Evolutionary conservation across 192 early-diverging fungal genomes (phyloP).

Genomic region (Backusella psychrophila): DNA sequence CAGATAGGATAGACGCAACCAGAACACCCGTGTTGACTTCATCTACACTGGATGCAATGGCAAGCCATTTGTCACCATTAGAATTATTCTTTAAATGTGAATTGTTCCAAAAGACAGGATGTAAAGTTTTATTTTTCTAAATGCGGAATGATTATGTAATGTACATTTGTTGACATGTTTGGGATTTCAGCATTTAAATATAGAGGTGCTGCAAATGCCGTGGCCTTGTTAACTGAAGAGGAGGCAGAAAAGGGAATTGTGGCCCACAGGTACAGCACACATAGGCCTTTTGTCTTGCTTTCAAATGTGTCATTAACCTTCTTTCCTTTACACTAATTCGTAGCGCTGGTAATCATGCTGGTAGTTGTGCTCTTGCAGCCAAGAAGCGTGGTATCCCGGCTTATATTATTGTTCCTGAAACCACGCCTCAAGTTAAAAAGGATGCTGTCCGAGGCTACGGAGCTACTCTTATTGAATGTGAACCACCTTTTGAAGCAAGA

Average conservation of each 20-base stretch:
- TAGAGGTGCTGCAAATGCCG: conserved; percentile 55
- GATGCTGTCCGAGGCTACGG: conserved; percentile 53
- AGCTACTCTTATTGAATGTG: conserved; percentile 50
- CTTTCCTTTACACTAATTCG: background rate
- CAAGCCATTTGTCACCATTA: background rate
- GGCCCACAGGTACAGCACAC: conserved; percentile 34
- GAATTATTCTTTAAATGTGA: conserved; percentile 56
- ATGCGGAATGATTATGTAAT: background rate
- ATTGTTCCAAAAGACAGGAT: conserved; percentile 44
- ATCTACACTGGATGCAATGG: conserved; percentile 32
- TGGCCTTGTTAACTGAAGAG: conserved; percentile 24
- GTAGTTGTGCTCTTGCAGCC: conserved; percentile 55
- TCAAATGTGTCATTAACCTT: background rate
- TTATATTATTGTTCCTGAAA: conserved; percentile 49
- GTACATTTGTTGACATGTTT: background rate
- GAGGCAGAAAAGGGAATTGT: conserved; percentile 39
- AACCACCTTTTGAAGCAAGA: conserved; percentile 36
- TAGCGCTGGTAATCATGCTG: conserved; percentile 51
- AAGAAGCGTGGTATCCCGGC: conserved; percentile 35
- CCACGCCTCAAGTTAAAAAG: conserved; percentile 44
- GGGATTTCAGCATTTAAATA: conserved; percentile 48
- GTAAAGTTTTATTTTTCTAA: conserved; percentile 12
- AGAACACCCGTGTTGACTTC: conserved; percentile 46
- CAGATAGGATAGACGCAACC: conserved; percentile 39
- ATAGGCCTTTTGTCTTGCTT: background rate